A percentile compares a stretch with the other conserved stretches of the same genome.
phyloP scores from a whole-genome alignment of 768 basidiomycete genomes.

The Termitomyces titanicus region DNA sequence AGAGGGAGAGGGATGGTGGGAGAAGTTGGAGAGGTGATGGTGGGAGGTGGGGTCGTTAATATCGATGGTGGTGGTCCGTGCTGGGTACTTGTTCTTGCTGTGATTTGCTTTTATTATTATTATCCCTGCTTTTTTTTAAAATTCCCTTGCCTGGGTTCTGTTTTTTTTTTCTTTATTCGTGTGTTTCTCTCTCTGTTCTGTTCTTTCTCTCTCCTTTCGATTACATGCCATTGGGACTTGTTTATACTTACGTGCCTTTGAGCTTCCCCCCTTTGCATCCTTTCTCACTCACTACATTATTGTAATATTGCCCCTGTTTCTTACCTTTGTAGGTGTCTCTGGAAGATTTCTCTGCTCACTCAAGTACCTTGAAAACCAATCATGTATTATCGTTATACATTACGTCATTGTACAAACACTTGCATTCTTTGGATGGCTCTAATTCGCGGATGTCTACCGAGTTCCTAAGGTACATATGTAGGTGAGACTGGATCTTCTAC shows the following conservation, averaged over 20 bases:
- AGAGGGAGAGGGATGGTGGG: not conserved
- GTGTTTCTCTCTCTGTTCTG: not conserved
- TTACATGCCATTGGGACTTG: not conserved
- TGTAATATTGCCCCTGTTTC: conserved; percentile 1
- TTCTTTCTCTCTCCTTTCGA: not conserved
- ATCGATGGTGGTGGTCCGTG: not conserved
- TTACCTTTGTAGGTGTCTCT: not conserved
- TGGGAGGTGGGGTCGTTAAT: not conserved
- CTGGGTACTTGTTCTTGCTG: not conserved
- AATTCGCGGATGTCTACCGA: too few species aligned
- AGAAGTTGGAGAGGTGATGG: not conserved
- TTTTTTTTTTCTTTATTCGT: not conserved
- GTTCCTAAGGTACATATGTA: too few species aligned
- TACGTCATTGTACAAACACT: not conserved
- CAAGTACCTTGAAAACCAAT: too few species aligned
- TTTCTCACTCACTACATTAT: conserved; percentile 5
- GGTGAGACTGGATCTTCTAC: too few species aligned
- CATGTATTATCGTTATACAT: not conserved
- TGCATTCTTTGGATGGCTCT: too few species aligned
- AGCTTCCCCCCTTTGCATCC: not conserved
- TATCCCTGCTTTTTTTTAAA: not conserved
- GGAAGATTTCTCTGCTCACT: conserved; percentile 5
- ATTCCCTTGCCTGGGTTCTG: not conserved
- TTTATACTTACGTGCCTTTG: not conserved
- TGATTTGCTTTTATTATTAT: conserved; percentile 4